phyloP scores from a whole-genome alignment of 225 moss, liverwort and hornwort genomes.

The Physcomitrellopsis africana region DNA sequence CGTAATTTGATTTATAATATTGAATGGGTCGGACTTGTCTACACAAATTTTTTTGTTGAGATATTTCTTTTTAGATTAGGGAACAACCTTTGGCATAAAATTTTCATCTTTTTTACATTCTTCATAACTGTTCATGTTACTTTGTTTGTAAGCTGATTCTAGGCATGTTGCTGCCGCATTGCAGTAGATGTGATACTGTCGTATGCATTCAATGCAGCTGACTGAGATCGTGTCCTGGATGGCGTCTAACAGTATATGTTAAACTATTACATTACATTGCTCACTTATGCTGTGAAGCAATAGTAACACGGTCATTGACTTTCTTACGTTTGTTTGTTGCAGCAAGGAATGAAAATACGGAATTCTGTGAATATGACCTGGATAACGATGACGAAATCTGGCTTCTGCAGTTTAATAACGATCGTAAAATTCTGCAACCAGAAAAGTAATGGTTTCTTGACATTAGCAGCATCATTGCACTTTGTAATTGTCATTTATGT shows the following conservation, averaged over 20 bases:
- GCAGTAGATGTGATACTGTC: neutral
- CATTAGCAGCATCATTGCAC: constrained; percentile 14
- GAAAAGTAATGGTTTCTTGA: constrained; percentile 62
- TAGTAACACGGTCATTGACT: constrained; percentile 21
- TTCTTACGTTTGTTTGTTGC: constrained; percentile 33
- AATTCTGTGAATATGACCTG: constrained; percentile 95
- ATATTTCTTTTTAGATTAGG: constrained; percentile 1
- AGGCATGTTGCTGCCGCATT: constrained; percentile 3
- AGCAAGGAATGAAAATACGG: constrained; percentile 91
- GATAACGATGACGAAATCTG: constrained; percentile 96
- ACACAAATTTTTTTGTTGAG: neutral
- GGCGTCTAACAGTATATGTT: constrained; percentile 3
- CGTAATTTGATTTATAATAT: neutral
- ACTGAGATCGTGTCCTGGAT: constrained; percentile 11
- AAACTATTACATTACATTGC: neutral
- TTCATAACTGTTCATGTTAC: neutral
- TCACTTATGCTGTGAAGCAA: neutral
- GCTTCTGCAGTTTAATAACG: constrained; percentile 86
- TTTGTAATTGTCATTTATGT: constrained; percentile 16
- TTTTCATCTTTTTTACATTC: neutral
- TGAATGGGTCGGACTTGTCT: neutral
- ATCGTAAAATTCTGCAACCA: constrained; percentile 79
- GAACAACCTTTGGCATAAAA: neutral
- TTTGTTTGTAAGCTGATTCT: constrained; percentile 13
- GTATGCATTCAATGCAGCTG: constrained; percentile 26